Percentiles rank a stretch among this genome's conserved stretches.
Conservation (phyloP, 225 moss, liverwort and hornwort genomes). For the Bryoerythrophyllum caledonicum region DNA sequence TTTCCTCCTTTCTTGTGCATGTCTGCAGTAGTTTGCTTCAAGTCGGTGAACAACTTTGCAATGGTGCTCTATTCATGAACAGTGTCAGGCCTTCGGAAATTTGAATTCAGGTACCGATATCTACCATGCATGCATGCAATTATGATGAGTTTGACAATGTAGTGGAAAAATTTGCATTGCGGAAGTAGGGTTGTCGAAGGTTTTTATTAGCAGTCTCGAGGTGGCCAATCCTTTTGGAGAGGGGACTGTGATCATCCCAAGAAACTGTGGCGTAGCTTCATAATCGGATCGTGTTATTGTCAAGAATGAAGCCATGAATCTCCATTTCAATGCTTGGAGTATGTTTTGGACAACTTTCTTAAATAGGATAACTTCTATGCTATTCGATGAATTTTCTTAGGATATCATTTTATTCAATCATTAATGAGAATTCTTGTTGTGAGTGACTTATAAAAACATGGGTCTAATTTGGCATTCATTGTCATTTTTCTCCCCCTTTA, state of each 20-base stretch:
- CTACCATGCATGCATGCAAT: background rate
- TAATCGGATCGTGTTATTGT: background rate
- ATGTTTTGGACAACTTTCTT: background rate
- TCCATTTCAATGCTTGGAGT: no score
- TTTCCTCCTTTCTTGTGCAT: background rate
- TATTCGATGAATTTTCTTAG: no score
- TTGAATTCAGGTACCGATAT: background rate
- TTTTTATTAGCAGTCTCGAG: background rate
- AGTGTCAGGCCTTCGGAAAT: background rate
- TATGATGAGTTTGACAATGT: background rate
- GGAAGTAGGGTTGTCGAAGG: background rate
- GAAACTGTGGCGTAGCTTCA: background rate
- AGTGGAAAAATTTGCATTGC: background rate
- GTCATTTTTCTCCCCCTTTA: no score
- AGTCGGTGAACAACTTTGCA: background rate
- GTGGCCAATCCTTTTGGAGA: background rate
- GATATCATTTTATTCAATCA: no score
- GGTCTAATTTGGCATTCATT: no score
- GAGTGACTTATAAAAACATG: no score
- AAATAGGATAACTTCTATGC: no score
- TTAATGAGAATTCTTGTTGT: no score
- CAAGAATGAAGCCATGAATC: background rate
- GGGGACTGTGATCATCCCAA: background rate
- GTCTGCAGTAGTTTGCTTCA: background rate
- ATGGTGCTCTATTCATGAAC: background rate